Percentiles rank a stretch among this genome's conserved stretches.
Conservation (phyloP, 441 rosid genomes). For the Brassica balearica region DNA sequence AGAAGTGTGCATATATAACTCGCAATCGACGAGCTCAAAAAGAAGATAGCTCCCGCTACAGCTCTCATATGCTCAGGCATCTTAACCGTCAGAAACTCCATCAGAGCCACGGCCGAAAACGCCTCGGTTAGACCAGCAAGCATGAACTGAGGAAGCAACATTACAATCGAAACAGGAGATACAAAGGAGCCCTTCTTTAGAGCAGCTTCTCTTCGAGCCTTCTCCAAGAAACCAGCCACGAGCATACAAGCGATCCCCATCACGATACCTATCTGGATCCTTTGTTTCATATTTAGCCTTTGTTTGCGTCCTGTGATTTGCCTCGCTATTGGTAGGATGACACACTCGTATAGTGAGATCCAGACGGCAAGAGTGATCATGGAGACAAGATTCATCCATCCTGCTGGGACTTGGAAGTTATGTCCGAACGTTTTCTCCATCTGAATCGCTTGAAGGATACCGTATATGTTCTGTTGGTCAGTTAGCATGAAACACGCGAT, state of each 20-base stretch:
- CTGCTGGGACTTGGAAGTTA: constrained; percentile 56
- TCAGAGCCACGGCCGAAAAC: constrained; percentile 60
- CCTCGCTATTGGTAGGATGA: constrained; percentile 41
- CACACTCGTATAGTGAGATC: constrained; percentile 62
- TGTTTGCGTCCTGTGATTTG: constrained; percentile 42
- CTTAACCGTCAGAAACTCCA: constrained; percentile 64
- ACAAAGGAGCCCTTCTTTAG: constrained; percentile 44
- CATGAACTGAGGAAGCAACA: constrained; percentile 63
- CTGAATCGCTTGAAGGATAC: constrained; percentile 55
- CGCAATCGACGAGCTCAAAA: constrained; percentile 55
- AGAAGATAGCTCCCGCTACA: constrained; percentile 66
- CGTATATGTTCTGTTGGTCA: constrained; percentile 54
- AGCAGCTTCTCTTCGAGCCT: constrained; percentile 51
- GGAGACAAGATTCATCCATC: constrained; percentile 62
- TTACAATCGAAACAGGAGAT: constrained; percentile 50
- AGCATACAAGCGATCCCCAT: constrained; percentile 58
- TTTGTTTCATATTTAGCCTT: constrained; percentile 50
- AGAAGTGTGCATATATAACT: constrained; percentile 49
- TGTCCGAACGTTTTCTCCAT: constrained; percentile 45
- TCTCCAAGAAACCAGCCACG: constrained; percentile 57
- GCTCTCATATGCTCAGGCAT: constrained; percentile 72
- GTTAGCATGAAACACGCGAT: constrained; percentile 50
- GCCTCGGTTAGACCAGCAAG: constrained; percentile 66
- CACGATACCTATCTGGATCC: constrained; percentile 60
- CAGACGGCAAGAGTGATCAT: constrained; percentile 69